Percentiles rank a stretch among this genome's conserved stretches.
Evolutionary conservation across 176 grass and related monocot species (phyloP).

Genomic region (Juncus inflexus): DNA sequence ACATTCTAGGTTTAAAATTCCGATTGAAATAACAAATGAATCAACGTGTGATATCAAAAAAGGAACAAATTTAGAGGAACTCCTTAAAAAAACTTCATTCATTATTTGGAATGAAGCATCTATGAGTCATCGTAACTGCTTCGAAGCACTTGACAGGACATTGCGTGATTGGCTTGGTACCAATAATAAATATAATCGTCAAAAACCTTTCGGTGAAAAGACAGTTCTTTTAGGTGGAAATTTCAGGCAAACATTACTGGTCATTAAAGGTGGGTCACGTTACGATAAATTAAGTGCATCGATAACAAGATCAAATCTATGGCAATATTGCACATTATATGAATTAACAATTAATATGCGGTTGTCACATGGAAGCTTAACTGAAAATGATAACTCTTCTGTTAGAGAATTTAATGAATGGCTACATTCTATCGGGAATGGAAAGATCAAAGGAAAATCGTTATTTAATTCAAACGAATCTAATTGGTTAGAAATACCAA

Average conservation of each 20-base stretch:
- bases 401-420: neutral
- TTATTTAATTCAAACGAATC: neutral
- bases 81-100: neutral
- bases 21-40: too few species aligned
- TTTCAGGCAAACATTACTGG: too few species aligned
- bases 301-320: neutral
- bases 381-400: neutral
- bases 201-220: neutral
- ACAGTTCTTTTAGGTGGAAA: neutral
- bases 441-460: neutral
- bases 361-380: neutral
- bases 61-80: neutral
- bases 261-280: neutral
- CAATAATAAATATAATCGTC: neutral
- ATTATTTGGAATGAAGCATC: neutral
- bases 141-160: conserved; percentile 6
- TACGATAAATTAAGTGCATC: neutral
- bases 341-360: neutral
- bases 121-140: neutral
- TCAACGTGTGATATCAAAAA: neutral
- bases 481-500: neutral
- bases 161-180: neutral
- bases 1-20: too few species aligned
- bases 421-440: neutral
- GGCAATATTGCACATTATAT: neutral